Conservation (phyloP, 2,329 filamentous ascomycete genomes). For the Fusarium sp. region DNA sequence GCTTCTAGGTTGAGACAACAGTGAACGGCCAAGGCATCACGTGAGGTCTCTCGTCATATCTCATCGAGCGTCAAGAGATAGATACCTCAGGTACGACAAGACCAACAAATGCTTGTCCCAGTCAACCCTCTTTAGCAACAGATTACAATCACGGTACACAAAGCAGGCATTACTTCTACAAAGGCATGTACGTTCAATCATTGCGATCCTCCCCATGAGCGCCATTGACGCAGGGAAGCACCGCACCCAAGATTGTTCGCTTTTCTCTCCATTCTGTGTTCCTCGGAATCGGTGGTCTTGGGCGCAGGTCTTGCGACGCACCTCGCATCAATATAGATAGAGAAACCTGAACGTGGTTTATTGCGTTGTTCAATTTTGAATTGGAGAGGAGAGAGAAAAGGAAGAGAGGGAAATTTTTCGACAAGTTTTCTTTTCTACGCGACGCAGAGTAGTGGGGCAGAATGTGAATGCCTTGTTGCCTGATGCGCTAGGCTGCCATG, state of each 20-base stretch:
- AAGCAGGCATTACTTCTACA: slow-evolving; percentile 10
- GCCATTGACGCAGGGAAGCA: slow-evolving; percentile 56
- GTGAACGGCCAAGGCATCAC: no score
- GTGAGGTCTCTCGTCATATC: no score
- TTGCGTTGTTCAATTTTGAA: slow-evolving; percentile 59
- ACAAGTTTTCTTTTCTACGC: slow-evolving; percentile 32
- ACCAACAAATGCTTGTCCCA: no score
- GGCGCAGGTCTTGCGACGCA: slow-evolving; percentile 52
- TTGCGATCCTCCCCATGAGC: slow-evolving; percentile 65
- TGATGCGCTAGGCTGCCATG: slow-evolving; percentile 26
- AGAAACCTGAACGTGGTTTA: slow-evolving; percentile 55
- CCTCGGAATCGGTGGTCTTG: slow-evolving; percentile 59
- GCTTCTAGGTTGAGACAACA: no score
- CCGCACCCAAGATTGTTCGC: slow-evolving; percentile 68
- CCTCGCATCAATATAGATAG: slow-evolving; percentile 57
- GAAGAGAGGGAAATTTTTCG: slow-evolving; percentile 10
- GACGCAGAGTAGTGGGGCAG: slow-evolving; percentile 33
- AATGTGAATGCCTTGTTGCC: slow-evolving; percentile 26
- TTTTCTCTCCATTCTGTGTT: slow-evolving; percentile 63
- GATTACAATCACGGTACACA: slow-evolving; percentile 10
- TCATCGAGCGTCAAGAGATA: no score
- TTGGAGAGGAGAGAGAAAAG: slow-evolving; percentile 41
- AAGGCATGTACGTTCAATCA: slow-evolving; percentile 65
- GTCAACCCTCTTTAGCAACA: not conserved
- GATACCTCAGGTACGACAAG: no score